Conservation (phyloP, 106 monocot species). For the Acorus gramineus region DNA sequence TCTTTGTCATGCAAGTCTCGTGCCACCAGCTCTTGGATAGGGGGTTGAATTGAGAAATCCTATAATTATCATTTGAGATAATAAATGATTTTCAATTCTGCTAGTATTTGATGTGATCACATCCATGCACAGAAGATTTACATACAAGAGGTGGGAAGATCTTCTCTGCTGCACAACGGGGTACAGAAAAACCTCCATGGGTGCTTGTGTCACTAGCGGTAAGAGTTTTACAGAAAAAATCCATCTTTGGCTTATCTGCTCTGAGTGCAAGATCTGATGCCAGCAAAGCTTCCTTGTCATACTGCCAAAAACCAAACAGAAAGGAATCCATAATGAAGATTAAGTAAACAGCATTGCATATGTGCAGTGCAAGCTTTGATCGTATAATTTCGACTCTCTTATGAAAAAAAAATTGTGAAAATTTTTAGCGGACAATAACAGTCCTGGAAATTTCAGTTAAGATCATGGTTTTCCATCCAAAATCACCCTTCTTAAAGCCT, state of each 20-base stretch:
- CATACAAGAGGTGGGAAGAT: constrained; percentile 84
- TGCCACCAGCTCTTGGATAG: constrained; percentile 79
- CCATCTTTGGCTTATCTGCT: constrained; percentile 40
- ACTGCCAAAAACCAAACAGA: constrained; percentile 20
- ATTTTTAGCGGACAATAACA: too few species aligned
- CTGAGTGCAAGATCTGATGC: constrained; percentile 57
- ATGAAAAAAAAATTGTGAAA: too few species aligned
- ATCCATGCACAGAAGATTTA: neutral
- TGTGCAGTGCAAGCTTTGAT: too few species aligned
- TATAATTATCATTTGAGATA: constrained; percentile 7
- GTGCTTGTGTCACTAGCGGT: constrained; percentile 96
- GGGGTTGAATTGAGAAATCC: constrained; percentile 92
- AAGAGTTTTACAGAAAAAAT: constrained; percentile 90
- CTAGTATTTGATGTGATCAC: neutral
- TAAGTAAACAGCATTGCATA: neutral
- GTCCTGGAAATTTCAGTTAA: too few species aligned
- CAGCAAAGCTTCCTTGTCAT: constrained; percentile 62
- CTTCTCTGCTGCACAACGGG: constrained; percentile 84
- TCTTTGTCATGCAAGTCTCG: constrained; percentile 79
- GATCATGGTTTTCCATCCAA: too few species aligned
- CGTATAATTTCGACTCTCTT: too few species aligned
- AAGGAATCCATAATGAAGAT: neutral
- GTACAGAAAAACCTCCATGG: constrained; percentile 91
- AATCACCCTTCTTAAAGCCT: too few species aligned
- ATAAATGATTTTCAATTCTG: neutral